phyloP scores from a whole-genome alignment of 371 early-diverging fungal genomes.

The Mortierella sp. region DNA sequence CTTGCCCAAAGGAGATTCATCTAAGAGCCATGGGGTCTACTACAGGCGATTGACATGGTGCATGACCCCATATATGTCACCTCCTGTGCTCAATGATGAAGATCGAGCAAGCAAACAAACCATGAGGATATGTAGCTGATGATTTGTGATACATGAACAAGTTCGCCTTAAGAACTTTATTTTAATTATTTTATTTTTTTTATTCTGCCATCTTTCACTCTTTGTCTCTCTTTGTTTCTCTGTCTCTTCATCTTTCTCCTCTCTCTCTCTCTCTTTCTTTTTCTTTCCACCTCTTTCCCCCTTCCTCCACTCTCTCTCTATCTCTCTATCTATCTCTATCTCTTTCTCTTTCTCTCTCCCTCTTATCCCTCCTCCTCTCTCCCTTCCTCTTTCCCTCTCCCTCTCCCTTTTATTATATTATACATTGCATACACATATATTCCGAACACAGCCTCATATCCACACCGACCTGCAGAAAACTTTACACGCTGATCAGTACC shows the following conservation, averaged over 20 bases:
- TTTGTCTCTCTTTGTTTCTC: too few relatives aligned
- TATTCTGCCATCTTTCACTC: not conserved
- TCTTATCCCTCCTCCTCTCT: not conserved
- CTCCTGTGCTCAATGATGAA: not conserved
- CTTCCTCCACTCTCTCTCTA: not conserved
- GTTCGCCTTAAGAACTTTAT: not conserved
- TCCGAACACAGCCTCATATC: too few relatives aligned
- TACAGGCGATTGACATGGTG: not conserved
- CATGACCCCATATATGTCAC: not conserved
- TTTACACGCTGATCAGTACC: too few relatives aligned
- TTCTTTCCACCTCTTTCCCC: not conserved
- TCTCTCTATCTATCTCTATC: not conserved
- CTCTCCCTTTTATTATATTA: too few relatives aligned
- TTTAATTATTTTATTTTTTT: not conserved
- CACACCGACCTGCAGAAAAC: too few relatives aligned
- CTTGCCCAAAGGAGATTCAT: conserved; percentile 1
- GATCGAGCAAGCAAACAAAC: too few relatives aligned
- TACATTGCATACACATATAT: too few relatives aligned
- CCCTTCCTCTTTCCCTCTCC: not conserved
- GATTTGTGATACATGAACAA: too few relatives aligned
- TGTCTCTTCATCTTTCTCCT: too few relatives aligned
- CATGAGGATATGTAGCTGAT: too few relatives aligned
- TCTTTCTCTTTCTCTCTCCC: not conserved
- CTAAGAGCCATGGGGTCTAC: not conserved
- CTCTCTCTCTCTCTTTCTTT: not conserved